Conservation (phyloP, 2,329 filamentous ascomycete species). For the Tolypocladium capitatum region DNA sequence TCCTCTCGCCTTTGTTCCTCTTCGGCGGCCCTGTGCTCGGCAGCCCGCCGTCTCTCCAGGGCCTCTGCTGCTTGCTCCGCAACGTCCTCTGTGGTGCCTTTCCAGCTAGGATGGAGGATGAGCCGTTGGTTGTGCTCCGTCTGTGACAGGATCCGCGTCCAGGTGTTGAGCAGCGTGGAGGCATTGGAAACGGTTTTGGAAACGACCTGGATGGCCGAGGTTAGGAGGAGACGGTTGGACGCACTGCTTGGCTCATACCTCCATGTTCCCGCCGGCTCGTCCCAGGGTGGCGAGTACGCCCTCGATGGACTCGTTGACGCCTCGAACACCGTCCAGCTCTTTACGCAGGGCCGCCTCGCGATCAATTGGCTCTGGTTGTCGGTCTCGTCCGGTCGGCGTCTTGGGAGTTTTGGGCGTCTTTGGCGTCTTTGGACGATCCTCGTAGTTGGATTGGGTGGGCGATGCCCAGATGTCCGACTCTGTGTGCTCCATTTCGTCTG, state of each 20-base stretch:
- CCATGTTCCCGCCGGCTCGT: constrained; percentile 65
- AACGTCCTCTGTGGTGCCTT: constrained; percentile 76
- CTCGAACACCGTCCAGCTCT: constrained; percentile 71
- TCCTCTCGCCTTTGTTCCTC: constrained; percentile 68
- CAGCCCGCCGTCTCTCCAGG: constrained; percentile 58
- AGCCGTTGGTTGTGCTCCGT: constrained; percentile 95
- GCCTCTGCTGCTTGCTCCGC: constrained; percentile 77
- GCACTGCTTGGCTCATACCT: constrained; percentile 30
- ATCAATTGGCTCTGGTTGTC: constrained; percentile 35
- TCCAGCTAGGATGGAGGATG: constrained; percentile 78
- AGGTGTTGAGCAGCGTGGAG: constrained; percentile 81
- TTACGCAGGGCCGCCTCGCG: constrained; percentile 62
- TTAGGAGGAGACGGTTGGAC: neutral
- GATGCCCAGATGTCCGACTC: constrained; percentile 37
- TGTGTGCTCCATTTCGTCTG: constrained; percentile 30
- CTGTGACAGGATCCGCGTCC: constrained; percentile 90
- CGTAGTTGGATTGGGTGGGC: constrained; percentile 19
- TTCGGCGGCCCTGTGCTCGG: constrained; percentile 62
- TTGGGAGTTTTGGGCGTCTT: constrained; percentile 35
- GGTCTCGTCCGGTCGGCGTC: constrained; percentile 27
- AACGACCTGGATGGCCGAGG: constrained; percentile 49
- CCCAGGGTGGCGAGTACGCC: constrained; percentile 59
- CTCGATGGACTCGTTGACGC: constrained; percentile 81
- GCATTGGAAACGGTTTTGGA: constrained; percentile 75
- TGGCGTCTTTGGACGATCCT: constrained; percentile 22